These are phyloP conservation scores for Fusarium sublunatum DNA, from an alignment of 2,329 filamentous ascomycete species.

Conservation along the genomic window DNA sequence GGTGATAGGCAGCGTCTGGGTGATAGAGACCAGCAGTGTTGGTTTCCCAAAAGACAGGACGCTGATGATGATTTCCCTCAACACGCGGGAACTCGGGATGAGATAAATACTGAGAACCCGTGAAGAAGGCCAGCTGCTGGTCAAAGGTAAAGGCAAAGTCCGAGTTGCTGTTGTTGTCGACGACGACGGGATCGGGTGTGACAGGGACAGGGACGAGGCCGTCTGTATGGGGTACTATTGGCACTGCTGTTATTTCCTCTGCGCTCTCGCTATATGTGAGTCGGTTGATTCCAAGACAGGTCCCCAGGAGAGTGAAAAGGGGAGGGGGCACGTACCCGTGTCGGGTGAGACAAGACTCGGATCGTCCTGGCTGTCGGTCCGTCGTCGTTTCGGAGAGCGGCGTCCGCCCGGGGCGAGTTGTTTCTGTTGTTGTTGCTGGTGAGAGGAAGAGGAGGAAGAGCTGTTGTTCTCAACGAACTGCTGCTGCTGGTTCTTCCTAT, in stretches of 20 bases:
- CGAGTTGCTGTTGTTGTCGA: conserved; percentile 28
- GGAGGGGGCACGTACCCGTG: conserved; percentile 49
- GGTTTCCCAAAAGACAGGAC: conserved; percentile 40
- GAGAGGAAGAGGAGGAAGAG: conserved; percentile 5
- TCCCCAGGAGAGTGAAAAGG: conserved; percentile 1
- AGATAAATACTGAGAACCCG: conserved; percentile 46
- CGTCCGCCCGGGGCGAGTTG: conserved; percentile 32
- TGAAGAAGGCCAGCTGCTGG: conserved; percentile 48
- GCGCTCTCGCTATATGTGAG: conserved; percentile 38
- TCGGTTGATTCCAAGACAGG: conserved; percentile 37
- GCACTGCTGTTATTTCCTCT: conserved; percentile 37
- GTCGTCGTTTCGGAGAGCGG: conserved; percentile 54
- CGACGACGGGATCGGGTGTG: conserved; percentile 47
- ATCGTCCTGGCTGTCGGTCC: conserved; percentile 49
- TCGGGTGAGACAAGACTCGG: conserved; percentile 51
- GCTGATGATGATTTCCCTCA: conserved; percentile 10
- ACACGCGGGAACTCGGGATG: conserved; percentile 38
- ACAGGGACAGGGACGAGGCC: conserved; percentile 42
- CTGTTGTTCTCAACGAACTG: conserved; percentile 30
- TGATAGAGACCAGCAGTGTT: conserved; percentile 38
- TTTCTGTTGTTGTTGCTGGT: conserved; percentile 26
- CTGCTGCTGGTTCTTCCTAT: conserved; percentile 52
- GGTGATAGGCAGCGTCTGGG: conserved; percentile 20
- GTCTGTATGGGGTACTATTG: conserved; percentile 45
- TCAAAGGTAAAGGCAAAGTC: conserved; percentile 54